These are phyloP conservation scores for Trifolium fragiferum DNA, from an alignment of 306 rosid species.

Conservation along the genomic window DNA sequence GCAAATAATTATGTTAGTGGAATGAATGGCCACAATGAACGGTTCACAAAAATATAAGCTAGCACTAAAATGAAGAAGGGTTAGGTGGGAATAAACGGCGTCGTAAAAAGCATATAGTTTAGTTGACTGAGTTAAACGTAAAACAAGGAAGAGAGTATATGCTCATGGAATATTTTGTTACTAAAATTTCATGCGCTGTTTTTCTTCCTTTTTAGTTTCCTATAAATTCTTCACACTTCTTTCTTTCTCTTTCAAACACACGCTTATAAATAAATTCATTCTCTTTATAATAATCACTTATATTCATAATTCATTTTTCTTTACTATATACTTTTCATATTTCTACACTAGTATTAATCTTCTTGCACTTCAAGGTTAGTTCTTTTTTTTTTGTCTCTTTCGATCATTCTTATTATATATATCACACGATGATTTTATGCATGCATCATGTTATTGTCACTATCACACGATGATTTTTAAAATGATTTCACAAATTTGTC, in stretches of 20 bases:
- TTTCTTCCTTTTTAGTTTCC: neutral
- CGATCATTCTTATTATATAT: neutral
- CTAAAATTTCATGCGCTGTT: neutral
- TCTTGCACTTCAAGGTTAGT: constrained; percentile 28
- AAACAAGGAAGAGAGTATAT: constrained; percentile 30
- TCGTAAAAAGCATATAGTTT: constrained; percentile 23
- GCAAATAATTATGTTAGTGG: no score
- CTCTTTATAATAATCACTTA: no score
- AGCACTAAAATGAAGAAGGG: neutral
- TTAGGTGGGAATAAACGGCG: constrained; percentile 21
- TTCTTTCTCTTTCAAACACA: no score
- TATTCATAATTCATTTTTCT: no score
- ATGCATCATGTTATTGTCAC: neutral
- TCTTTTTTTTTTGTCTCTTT: neutral
- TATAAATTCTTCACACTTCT: constrained; percentile 34
- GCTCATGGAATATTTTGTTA: constrained; percentile 39
- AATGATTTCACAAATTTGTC: neutral
- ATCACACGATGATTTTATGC: neutral
- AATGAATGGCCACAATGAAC: neutral
- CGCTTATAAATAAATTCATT: neutral
- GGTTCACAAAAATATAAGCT: neutral
- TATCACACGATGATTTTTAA: neutral
- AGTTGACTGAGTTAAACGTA: constrained; percentile 10
- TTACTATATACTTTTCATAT: no score
- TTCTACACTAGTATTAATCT: neutral